Evolutionary conservation across 352 stramenopile genomes (phyloP).

Genomic region (Hyaloperonospora arabidopsidis): DNA sequence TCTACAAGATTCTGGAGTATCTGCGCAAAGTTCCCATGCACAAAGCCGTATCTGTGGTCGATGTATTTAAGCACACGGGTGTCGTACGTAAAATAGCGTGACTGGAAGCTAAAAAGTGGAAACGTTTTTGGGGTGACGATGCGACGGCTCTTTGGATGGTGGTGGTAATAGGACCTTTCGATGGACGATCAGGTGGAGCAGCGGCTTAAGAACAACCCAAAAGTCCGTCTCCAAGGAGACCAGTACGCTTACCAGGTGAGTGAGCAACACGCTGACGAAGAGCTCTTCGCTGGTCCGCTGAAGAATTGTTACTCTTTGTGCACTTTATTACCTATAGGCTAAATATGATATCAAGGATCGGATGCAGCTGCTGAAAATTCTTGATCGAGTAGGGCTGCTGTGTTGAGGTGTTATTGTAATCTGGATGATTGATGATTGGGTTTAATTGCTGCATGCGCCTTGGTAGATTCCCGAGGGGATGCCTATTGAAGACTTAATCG

Average conservation of each 20-base stretch:
- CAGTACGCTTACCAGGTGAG: constrained; percentile 75
- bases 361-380: constrained; percentile 65
- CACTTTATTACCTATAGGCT: constrained; percentile 29
- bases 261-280: neutral
- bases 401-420: neutral
- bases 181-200: constrained; percentile 83
- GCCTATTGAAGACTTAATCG: constrained; percentile 73
- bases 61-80: constrained; percentile 80
- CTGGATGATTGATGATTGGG: neutral
- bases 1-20: constrained; percentile 85
- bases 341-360: constrained; percentile 87
- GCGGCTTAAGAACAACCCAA: constrained; percentile 80
- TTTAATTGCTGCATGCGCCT: neutral
- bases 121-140: constrained; percentile 1
- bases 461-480: constrained; percentile 72
- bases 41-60: constrained; percentile 50
- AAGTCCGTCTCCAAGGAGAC: constrained; percentile 66
- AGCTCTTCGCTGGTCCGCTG: neutral
- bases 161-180: constrained; percentile 40
- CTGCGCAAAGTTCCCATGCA: constrained; percentile 77
- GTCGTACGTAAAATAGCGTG: constrained; percentile 39
- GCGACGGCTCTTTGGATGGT: neutral
- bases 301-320: constrained; percentile 1
- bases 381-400: constrained; percentile 50
- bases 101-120: neutral